Conservation (phyloP, 2,329 filamentous ascomycete species). For the Xylariaceae sp. region DNA sequence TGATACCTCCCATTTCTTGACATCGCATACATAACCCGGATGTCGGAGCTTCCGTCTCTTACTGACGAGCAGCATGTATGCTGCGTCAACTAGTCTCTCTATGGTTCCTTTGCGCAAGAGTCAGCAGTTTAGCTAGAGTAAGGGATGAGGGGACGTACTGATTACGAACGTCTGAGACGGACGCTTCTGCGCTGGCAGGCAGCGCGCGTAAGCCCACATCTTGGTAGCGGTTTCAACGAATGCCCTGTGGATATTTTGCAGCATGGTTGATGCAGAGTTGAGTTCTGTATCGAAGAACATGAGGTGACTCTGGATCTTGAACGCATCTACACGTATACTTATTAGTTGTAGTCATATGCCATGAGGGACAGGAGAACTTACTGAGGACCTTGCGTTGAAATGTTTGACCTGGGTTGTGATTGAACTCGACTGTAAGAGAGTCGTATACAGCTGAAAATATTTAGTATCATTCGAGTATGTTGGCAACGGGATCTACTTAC, state of each 20-base stretch:
- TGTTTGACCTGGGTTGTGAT: conserved; percentile 64
- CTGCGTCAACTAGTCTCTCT: conserved; percentile 58
- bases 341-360: conserved; percentile 1
- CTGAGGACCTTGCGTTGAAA: conserved; percentile 76
- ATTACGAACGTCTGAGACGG: conserved; percentile 57
- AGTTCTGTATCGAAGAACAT: conserved; percentile 79
- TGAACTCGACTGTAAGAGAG: conserved; percentile 73
- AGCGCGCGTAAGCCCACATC: conserved; percentile 56
- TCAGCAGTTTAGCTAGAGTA: background rate
- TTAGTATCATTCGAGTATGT: conserved; percentile 3
- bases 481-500: conserved; percentile 36
- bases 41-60: conserved; percentile 41
- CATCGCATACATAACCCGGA: conserved; percentile 51
- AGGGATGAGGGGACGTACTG: conserved; percentile 41
- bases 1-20: conserved; percentile 54
- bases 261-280: conserved; percentile 64
- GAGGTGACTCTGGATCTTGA: conserved; percentile 78
- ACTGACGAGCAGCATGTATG: conserved; percentile 58
- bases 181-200: conserved; percentile 51
- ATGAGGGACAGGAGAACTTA: conserved; percentile 34
- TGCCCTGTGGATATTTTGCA: conserved; percentile 68
- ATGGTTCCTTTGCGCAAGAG: conserved; percentile 50
- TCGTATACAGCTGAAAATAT: conserved; percentile 51
- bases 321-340: conserved; percentile 43
- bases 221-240: conserved; percentile 77